These are phyloP conservation scores for Agrocybe chaxingu DNA, from an alignment of 768 basidiomycete species.

Conservation along the genomic window DNA sequence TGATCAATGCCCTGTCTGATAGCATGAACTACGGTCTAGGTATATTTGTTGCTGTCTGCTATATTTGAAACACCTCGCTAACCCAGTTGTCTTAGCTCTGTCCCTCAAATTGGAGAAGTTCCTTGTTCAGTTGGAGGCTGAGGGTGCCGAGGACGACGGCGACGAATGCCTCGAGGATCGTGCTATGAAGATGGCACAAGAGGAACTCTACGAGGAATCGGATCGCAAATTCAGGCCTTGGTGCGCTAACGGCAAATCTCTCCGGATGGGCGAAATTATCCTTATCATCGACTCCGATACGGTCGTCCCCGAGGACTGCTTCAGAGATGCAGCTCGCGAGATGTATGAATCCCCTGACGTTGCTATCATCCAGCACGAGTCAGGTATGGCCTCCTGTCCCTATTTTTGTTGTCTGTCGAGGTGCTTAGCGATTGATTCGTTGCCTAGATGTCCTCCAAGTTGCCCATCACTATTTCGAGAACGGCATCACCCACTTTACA, in stretches of 20 bases:
- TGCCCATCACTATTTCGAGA: slow-evolving; percentile 86
- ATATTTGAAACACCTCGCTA: not conserved
- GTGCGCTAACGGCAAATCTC: slow-evolving; percentile 70
- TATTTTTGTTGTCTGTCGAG: not conserved
- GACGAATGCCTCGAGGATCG: slow-evolving; percentile 65
- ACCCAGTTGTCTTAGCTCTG: slow-evolving; percentile 30
- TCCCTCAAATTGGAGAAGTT: slow-evolving; percentile 59
- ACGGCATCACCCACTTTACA: slow-evolving; percentile 87
- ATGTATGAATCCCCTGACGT: slow-evolving; percentile 75
- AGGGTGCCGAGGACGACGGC: slow-evolving; percentile 35
- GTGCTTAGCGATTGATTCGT: not conserved
- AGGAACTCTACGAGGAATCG: slow-evolving; percentile 66
- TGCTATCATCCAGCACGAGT: slow-evolving; percentile 88
- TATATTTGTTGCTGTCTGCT: not conserved
- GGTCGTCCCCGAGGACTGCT: slow-evolving; percentile 76
- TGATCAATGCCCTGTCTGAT: slow-evolving; percentile 2
- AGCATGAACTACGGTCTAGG: slow-evolving; percentile 75
- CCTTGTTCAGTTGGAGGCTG: slow-evolving; percentile 43
- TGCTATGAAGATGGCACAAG: slow-evolving; percentile 69
- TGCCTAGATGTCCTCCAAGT: slow-evolving; percentile 75
- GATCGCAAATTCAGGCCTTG: slow-evolving; percentile 57
- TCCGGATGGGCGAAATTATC: slow-evolving; percentile 77
- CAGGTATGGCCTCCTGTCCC: slow-evolving; percentile 37
- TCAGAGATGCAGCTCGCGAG: slow-evolving; percentile 86
- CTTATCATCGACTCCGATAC: slow-evolving; percentile 82